Percentiles rank a stretch among this genome's conserved stretches.
phyloP scores from a whole-genome alignment of 805 yeast genomes.

The Trichomonascus vanleenenianus region DNA sequence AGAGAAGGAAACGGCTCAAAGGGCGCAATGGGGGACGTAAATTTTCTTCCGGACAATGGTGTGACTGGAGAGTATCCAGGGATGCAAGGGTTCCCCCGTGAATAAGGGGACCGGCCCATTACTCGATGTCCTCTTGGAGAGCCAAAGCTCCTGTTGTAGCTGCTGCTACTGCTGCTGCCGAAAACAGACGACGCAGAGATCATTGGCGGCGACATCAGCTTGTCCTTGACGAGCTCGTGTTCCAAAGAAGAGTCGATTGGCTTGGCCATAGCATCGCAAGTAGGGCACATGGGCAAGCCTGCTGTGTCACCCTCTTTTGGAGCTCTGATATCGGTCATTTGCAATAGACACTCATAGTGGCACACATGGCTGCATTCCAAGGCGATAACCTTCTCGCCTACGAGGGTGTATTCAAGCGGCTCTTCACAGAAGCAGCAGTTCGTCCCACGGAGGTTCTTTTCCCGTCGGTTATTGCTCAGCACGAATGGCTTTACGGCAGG shows the following conservation, averaged over 20 bases:
- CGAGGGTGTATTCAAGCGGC: conserved; percentile 11
- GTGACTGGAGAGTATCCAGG: too few species aligned
- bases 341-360: conserved; percentile 15
- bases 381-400: conserved; percentile 13
- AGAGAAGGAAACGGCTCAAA: too few species aligned
- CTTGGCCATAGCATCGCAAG: conserved; percentile 12
- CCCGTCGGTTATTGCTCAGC: background rate
- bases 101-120: too few species aligned
- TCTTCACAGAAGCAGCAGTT: conserved; percentile 20
- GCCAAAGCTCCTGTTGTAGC: too few species aligned
- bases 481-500: conserved; percentile 3
- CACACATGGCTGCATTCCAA: conserved; percentile 14
- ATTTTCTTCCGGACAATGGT: too few species aligned
- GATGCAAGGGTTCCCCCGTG: too few species aligned
- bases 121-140: too few species aligned
- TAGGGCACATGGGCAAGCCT: conserved; percentile 15
- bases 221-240: conserved; percentile 10
- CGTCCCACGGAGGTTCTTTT: conserved; percentile 1
- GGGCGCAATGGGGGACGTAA: too few species aligned
- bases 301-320: background rate
- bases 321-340: conserved; percentile 6
- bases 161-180: too few species aligned
- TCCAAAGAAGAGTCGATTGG: conserved; percentile 8
- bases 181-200: background rate
- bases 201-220: background rate